A percentile compares a stretch with the other conserved stretches of the same genome.
phyloP scores from a whole-genome alignment of 352 stramenopile species.

The Phytophthora colocasiae region DNA sequence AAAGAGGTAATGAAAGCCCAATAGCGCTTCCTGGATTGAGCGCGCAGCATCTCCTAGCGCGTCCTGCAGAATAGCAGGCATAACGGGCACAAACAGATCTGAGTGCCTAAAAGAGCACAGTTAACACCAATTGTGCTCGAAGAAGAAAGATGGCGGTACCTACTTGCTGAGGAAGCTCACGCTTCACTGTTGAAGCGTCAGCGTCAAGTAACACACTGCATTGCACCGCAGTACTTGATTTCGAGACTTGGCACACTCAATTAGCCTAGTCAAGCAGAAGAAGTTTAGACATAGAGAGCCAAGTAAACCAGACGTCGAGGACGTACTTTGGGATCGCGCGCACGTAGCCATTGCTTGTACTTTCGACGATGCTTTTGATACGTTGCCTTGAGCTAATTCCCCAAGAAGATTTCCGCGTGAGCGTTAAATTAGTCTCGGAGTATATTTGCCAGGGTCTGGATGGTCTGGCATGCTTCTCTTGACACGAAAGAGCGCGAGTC shows the following conservation, averaged over 20 bases:
- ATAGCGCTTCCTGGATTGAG: conserved; percentile 79
- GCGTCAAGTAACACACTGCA: conserved; percentile 80
- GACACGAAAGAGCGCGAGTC: conserved; percentile 84
- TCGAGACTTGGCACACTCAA: conserved; percentile 75
- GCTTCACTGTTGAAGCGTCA: conserved; percentile 75
- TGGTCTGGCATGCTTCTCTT: conserved; percentile 76
- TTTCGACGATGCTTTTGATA: conserved; percentile 84
- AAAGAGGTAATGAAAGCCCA: conserved; percentile 81
- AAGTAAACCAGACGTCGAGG: neutral
- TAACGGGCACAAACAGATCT: conserved; percentile 62
- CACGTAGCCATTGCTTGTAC: conserved; percentile 74
- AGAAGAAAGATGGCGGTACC: conserved; percentile 20
- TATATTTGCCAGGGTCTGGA: conserved; percentile 64
- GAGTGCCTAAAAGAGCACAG: conserved; percentile 44
- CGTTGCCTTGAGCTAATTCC: conserved; percentile 80
- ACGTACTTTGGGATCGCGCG: conserved; percentile 82
- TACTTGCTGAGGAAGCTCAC: conserved; percentile 75
- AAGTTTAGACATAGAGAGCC: conserved; percentile 2
- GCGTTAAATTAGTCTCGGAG: conserved; percentile 79
- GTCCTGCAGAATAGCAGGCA: conserved; percentile 71
- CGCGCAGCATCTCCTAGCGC: conserved; percentile 77
- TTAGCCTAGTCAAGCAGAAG: conserved; percentile 46
- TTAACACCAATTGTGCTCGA: conserved; percentile 1
- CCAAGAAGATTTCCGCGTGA: conserved; percentile 78
- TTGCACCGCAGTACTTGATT: conserved; percentile 81